phyloP scores from a whole-genome alignment of 2,329 filamentous ascomycete genomes.

The Talaromyces sp. region DNA sequence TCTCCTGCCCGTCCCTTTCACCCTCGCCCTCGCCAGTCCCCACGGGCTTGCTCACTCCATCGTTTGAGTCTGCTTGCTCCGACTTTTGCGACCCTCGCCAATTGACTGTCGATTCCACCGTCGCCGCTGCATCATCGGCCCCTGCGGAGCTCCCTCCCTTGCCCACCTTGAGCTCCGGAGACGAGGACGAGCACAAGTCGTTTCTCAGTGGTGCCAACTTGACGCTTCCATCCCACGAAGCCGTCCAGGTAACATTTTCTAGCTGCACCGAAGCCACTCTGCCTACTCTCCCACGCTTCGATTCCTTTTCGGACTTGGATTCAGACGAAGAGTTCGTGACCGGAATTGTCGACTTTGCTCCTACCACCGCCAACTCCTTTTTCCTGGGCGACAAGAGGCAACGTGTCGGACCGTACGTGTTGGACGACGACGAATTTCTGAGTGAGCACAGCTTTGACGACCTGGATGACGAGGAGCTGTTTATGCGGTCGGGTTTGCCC shows the following conservation, averaged over 20 bases:
- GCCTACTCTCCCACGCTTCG: conserved; percentile 67
- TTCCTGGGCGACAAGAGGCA: conserved; percentile 66
- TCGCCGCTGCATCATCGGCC: conserved; percentile 44
- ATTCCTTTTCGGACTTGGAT: conserved; percentile 84
- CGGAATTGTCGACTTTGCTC: conserved; percentile 66
- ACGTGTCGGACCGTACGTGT: conserved; percentile 65
- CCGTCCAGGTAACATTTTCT: conserved; percentile 37
- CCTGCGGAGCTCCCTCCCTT: conserved; percentile 61
- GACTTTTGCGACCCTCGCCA: conserved; percentile 91
- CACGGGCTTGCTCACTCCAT: conserved; percentile 67
- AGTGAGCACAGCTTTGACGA: conserved; percentile 72
- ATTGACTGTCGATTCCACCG: conserved; percentile 61
- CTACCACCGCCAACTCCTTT: conserved; percentile 53
- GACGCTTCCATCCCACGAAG: conserved; percentile 37
- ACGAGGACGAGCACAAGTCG: conserved; percentile 39
- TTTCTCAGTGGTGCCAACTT: conserved; percentile 35
- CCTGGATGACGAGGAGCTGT: conserved; percentile 64
- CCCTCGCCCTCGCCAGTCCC: conserved; percentile 80
- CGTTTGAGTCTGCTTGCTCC: conserved; percentile 62
- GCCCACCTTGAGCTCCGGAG: conserved; percentile 48
- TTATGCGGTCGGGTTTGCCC: conserved; percentile 60
- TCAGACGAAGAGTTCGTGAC: conserved; percentile 83
- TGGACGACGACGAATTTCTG: conserved; percentile 74
- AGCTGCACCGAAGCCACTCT: conserved; percentile 47
- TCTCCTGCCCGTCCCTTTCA: conserved; percentile 74